Conservation (phyloP, 169 alveolate species). For the Plasmodium ovale region DNA sequence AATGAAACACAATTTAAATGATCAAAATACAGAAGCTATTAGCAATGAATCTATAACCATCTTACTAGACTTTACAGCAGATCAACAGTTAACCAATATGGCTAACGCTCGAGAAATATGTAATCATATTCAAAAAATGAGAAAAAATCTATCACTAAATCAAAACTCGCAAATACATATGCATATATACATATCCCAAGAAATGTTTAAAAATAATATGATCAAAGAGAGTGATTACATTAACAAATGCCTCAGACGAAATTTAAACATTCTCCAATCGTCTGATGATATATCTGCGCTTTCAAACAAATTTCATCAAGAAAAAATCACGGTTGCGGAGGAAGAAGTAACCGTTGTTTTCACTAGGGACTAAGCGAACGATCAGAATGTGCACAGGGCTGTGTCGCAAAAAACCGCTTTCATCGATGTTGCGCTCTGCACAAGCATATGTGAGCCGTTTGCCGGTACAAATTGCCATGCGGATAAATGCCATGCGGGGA, state of each 20-base stretch:
- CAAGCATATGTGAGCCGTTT: too few relatives aligned
- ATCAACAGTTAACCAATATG: constrained; percentile 81
- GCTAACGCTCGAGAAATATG: constrained; percentile 86
- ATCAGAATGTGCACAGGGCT: too few relatives aligned
- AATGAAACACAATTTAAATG: constrained; percentile 80
- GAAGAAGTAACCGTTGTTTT: constrained; percentile 22
- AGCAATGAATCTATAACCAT: constrained; percentile 83
- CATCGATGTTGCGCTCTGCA: too few relatives aligned
- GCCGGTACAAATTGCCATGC: too few relatives aligned
- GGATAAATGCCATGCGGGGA: too few relatives aligned
- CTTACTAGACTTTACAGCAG: constrained; percentile 83
- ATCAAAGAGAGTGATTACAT: constrained; percentile 30
- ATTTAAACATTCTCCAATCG: constrained; percentile 1
- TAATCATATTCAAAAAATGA: constrained; percentile 86
- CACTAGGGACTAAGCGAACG: not conserved
- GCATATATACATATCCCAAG: constrained; percentile 19
- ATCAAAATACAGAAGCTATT: constrained; percentile 78
- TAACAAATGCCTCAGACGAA: constrained; percentile 34
- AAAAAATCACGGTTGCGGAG: constrained; percentile 4
- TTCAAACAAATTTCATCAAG: constrained; percentile 22
- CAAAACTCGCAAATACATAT: constrained; percentile 51
- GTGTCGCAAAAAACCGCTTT: too few relatives aligned
- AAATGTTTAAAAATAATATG: constrained; percentile 16
- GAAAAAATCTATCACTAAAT: constrained; percentile 77
- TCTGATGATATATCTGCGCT: not conserved